Evolutionary conservation across 2,329 filamentous ascomycete genomes (phyloP), one percentile per base, ranked within the genome.

Genomic region (Cercospora janseana): DNA sequence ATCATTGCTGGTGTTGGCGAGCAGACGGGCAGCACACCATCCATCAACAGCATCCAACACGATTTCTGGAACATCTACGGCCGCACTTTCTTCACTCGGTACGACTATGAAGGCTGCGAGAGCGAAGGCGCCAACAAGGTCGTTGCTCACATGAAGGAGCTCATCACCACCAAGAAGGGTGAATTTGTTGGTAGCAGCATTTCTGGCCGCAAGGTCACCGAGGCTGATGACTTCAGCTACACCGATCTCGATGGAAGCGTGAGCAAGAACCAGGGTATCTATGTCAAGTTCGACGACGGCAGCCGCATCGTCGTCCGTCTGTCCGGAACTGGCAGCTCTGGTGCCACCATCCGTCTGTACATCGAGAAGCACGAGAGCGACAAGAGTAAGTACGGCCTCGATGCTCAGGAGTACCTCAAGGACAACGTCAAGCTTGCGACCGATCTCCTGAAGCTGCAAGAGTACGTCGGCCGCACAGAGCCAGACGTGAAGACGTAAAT

Each of bases 201-300:
- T 62, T 79, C 80, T 58, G 88, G 87, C 58, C 87, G 87, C 69
- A 95, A 89, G 66, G 89, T 96, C 34, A 76, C 83, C 42, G 88
- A 94, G 63, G 92, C 91, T 5, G 93, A 91, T 60, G 91, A 98
- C 79, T 98, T 98, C 73, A 89, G 88, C 24, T 98, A 98, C 80
- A 97, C 89, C 6, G 93, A 98, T 68, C 84, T 98, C n/a, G 93
- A 98, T 66, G 93, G 92, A 55, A 95, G 89, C 59, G 88, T 97
- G 47, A 87, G 89, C 66, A 88, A 90, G 69, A 94, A 96, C 78
- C 93, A 98, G 76, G 93, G 93, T 59, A 83, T 98, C 62, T 98
- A 88, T 68, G 87, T 91, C 69, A 87, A 88, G 72, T 97, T 97
- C 73, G 89, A 90, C 48, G 91, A 94, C 52, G 92, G 92, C 56